Conservation (phyloP, 2,329 filamentous ascomycete species). For the Claviceps sp. region DNA sequence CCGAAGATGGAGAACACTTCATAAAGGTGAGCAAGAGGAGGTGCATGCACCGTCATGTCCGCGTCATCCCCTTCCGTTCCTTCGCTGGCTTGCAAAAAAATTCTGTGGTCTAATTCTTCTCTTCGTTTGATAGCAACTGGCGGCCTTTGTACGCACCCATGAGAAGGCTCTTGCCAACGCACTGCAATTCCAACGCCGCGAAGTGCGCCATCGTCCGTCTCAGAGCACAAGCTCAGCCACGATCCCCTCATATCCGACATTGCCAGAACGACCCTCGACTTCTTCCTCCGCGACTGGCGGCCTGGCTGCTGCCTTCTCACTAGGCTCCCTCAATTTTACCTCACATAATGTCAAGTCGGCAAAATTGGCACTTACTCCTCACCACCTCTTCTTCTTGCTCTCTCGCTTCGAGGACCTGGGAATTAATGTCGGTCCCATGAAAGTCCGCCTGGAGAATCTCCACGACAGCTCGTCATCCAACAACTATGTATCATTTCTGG, state of each 20-base stretch:
- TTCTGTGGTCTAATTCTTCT: constrained; percentile 15
- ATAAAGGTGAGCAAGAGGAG: constrained; percentile 53
- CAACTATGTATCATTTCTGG: constrained; percentile 92
- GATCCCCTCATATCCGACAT: constrained; percentile 40
- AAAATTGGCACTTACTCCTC: constrained; percentile 83
- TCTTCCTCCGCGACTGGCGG: constrained; percentile 59
- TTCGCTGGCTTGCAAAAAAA: neutral
- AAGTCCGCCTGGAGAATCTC: constrained; percentile 85
- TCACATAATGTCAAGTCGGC: constrained; percentile 78
- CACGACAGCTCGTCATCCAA: constrained; percentile 75
- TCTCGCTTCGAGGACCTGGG: constrained; percentile 88
- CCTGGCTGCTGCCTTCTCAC: constrained; percentile 73
- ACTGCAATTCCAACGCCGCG: constrained; percentile 63
- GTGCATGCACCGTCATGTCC: neutral
- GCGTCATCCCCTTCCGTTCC: neutral
- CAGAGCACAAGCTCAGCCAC: constrained; percentile 48
- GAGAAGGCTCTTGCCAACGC: constrained; percentile 96
- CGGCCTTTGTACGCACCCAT: constrained; percentile 90
- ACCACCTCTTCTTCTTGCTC: constrained; percentile 92
- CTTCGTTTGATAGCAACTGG: constrained; percentile 57
- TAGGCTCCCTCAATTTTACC: constrained; percentile 72
- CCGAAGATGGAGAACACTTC: constrained; percentile 81
- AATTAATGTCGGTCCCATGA: constrained; percentile 90
- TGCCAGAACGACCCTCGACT: constrained; percentile 49
- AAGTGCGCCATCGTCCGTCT: constrained; percentile 56